These are phyloP conservation scores for Lenwebbia sp. DNA, from an alignment of 345 rosid genomes.

Conservation along the genomic window DNA sequence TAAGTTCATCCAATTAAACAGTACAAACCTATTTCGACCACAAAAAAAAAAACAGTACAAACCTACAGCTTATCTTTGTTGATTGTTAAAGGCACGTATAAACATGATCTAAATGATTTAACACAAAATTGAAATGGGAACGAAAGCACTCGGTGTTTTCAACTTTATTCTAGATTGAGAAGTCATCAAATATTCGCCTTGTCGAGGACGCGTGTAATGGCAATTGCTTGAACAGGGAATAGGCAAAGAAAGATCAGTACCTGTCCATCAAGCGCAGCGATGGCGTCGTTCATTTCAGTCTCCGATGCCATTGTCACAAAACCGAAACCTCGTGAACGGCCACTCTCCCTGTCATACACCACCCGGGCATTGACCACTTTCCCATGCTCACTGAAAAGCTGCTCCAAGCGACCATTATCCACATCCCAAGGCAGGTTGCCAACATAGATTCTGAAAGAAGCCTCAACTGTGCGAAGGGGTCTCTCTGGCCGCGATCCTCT, in stretches of 20 bases:
- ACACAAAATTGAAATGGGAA: neutral
- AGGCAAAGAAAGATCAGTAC: slow-evolving; percentile 16
- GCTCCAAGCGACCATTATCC: slow-evolving; percentile 65
- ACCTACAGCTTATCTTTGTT: neutral
- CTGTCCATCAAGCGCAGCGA: slow-evolving; percentile 95
- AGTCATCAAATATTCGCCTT: neutral
- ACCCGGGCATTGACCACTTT: slow-evolving; percentile 78
- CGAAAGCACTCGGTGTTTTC: neutral
- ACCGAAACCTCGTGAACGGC: slow-evolving; percentile 96
- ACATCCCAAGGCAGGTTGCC: slow-evolving; percentile 91
- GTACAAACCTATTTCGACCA: neutral
- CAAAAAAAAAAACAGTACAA: neutral
- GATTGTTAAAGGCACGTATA: neutral
- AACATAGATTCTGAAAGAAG: slow-evolving; percentile 59
- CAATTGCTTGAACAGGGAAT: neutral
- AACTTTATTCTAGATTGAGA: neutral
- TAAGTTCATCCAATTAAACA: neutral
- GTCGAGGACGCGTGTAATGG: neutral
- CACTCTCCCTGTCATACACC: slow-evolving; percentile 72
- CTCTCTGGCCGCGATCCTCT: slow-evolving; percentile 71
- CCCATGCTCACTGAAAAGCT: slow-evolving; percentile 87
- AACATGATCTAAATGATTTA: neutral
- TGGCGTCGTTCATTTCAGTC: slow-evolving; percentile 78
- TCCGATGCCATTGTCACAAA: slow-evolving; percentile 84
- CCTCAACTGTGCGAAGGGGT: slow-evolving; percentile 37